Evolutionary conservation across 139 green algal species (phyloP).

Genomic region (Asterochloris sp.): DNA sequence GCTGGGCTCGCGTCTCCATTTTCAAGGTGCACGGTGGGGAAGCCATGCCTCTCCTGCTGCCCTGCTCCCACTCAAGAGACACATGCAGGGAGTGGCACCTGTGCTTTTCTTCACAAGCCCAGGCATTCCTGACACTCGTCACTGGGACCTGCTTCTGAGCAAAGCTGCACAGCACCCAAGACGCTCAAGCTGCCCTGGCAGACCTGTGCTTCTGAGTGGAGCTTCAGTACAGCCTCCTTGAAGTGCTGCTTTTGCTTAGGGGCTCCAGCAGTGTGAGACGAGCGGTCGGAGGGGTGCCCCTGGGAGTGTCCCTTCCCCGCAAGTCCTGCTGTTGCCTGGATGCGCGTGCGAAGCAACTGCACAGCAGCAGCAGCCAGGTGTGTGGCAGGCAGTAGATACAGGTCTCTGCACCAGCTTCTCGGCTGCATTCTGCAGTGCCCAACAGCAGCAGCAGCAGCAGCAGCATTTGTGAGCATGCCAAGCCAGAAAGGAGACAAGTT

Average conservation of each 20-base stretch:
- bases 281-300: background rate
- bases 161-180: too few species aligned
- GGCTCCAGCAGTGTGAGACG: background rate
- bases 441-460: too few species aligned
- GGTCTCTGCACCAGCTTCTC: too few species aligned
- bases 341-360: conserved; percentile 10
- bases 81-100: background rate
- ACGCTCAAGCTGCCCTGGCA: background rate
- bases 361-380: too few species aligned
- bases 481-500: too few species aligned
- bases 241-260: background rate
- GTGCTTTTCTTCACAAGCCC: background rate
- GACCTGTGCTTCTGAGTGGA: conserved; percentile 12
- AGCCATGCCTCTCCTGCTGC: background rate
- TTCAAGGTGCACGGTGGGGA: background rate
- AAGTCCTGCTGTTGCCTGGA: conserved; percentile 10
- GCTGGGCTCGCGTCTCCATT: background rate
- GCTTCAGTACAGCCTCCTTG: background rate
- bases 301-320: too few species aligned
- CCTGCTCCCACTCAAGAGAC: background rate
- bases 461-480: too few species aligned
- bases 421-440: too few species aligned
- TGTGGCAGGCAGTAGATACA: too few species aligned
- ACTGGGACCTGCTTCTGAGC: too few species aligned
- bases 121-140: too few species aligned